Evolutionary conservation across 306 rosid genomes (phyloP), one percentile per base, ranked within the genome.

Genomic region (Potentilla sterilis): DNA sequence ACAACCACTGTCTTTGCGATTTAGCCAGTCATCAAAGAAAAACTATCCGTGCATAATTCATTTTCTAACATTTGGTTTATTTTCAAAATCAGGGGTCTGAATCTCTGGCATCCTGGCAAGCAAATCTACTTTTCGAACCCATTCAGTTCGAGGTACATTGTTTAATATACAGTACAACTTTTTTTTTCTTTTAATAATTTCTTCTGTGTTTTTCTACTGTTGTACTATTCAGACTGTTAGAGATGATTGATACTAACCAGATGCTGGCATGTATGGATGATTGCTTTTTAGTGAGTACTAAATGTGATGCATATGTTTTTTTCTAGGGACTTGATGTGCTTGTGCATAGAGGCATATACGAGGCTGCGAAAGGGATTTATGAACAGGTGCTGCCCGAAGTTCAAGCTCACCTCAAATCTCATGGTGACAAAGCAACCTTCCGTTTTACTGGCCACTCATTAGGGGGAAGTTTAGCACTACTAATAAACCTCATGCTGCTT

Each of bases 371-470:
- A 87, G 97, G 97, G 75, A 86, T 95, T 19, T 95, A 90, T 67
- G 87, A 88, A 77, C 93, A 92, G 82, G 88, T 95, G 96, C 80
- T 95, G 83, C 98, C 99, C 6, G 97, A 90, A 80, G 84, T 92
- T 57, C 91, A 6, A 2, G 82, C 83, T 9, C 99, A 95, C 78
- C 86, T 90, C 59, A 84, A 84, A 76, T 84, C 92, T 52, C 82
- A 32, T 9, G 97, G 92, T 73, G 80, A 90, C 74, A 82, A 76
- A 14, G 92, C 97, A 61, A 80, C 81, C 68, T 87, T 95, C 57
- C 96, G 97, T 38, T 95, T 88, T 92, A 90, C 97, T 0, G 97
- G 99, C 16, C 99, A 95, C 83, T 95, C 99, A 48, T 95, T 95
- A 21, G 99, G 99, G 62, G 99, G 99, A 85, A 95, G 99, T 88